A percentile compares a stretch with the other conserved stretches of the same genome.
Conservation (phyloP, 805 yeast genomes). For the Lipomyces yamanashiensis region DNA sequence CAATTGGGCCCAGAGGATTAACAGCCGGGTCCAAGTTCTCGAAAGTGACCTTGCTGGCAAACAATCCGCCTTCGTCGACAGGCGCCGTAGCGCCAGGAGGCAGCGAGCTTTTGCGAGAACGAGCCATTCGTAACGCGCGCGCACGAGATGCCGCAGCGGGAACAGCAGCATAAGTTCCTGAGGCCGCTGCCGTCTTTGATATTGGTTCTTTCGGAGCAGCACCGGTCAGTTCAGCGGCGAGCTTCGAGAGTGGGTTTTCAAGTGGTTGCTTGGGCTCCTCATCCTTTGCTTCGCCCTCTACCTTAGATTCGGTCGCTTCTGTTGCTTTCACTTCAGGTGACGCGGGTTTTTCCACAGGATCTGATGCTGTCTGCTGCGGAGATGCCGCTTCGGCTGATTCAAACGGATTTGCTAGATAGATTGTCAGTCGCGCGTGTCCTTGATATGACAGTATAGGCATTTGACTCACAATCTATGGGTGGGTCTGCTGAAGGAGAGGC, state of each 20-base stretch:
- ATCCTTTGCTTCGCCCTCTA: conserved; percentile 1
- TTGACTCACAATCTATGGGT: conserved; percentile 9
- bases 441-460: background rate
- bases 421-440: background rate
- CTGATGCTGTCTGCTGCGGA: background rate
- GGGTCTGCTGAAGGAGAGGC: conserved; percentile 16
- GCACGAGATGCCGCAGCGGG: conserved; percentile 35
- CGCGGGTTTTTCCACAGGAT: conserved; percentile 20
- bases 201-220: conserved; percentile 8
- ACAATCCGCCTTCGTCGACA: conserved; percentile 3
- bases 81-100: conserved; percentile 22
- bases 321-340: conserved; percentile 6
- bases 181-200: conserved; percentile 1
- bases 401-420: background rate
- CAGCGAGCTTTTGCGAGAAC: conserved; percentile 29
- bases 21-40: conserved; percentile 26
- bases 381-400: conserved; percentile 1
- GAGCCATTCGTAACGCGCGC: conserved; percentile 34
- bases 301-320: background rate
- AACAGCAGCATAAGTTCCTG: conserved; percentile 23
- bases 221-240: conserved; percentile 14
- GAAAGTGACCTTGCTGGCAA: conserved; percentile 16
- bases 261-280: conserved; percentile 3
- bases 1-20: conserved; percentile 34
- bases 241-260: conserved; percentile 5